These are phyloP conservation scores for Ulota crispa DNA, from an alignment of 225 moss, liverwort and hornwort genomes.

Conservation along the genomic window DNA sequence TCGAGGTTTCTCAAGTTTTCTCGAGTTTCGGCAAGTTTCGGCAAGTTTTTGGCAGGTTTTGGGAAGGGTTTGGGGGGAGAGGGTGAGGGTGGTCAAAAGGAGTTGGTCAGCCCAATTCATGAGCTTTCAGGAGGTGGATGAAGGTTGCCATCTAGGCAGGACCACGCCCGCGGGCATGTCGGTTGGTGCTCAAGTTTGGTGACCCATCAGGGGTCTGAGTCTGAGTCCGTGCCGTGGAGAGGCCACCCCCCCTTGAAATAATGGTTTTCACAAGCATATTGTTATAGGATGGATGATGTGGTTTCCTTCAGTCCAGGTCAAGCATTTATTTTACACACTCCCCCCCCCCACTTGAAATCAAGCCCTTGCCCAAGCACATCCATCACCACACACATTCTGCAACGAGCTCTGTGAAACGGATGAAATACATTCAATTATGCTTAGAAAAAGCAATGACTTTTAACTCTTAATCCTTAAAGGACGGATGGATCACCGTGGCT, in stretches of 20 bases:
- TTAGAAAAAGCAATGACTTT: no score
- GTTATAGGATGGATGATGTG: not conserved
- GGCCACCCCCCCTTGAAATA: not conserved
- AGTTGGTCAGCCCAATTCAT: slow-evolving; percentile 9
- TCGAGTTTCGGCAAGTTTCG: no score
- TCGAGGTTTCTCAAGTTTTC: no score
- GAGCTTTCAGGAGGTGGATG: slow-evolving; percentile 16
- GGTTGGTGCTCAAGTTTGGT: slow-evolving; percentile 40
- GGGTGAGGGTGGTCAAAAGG: slow-evolving; percentile 1
- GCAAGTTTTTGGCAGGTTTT: no score
- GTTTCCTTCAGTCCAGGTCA: slow-evolving; percentile 19
- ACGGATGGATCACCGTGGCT: no score
- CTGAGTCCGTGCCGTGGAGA: slow-evolving; percentile 7
- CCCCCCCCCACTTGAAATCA: no score
- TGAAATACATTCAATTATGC: no score
- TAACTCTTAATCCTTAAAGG: no score
- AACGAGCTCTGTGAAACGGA: no score
- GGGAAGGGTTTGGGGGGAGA: no score
- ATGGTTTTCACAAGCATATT: slow-evolving; percentile 12
- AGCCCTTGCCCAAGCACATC: no score
- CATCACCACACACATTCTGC: no score
- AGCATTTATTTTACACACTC: not conserved
- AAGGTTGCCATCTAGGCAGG: slow-evolving; percentile 13
- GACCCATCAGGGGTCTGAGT: not conserved
- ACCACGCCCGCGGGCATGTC: slow-evolving; percentile 23